Percentiles rank a stretch among this genome's conserved stretches.
These are phyloP conservation scores for Dioscorea dumetorum DNA, from an alignment of 106 monocot genomes.

Conservation along the genomic window DNA sequence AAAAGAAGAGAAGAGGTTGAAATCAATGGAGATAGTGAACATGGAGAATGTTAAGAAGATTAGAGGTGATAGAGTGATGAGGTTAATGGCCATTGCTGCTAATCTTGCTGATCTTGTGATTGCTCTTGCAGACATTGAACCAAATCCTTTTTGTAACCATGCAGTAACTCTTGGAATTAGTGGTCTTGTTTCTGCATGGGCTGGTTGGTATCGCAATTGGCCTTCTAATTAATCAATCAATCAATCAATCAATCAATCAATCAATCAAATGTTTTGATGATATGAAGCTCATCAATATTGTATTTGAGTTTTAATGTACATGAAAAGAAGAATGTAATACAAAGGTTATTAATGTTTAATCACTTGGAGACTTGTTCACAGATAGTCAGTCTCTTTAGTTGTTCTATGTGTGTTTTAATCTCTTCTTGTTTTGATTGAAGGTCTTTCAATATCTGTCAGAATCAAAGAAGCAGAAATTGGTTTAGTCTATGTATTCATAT, in stretches of 20 bases:
- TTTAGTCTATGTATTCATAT: no score
- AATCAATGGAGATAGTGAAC: constrained; percentile 1
- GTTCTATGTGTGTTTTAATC: constrained; percentile 16
- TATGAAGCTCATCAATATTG: background rate
- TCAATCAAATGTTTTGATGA: no score
- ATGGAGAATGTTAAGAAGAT: constrained; percentile 35
- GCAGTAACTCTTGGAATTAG: constrained; percentile 81
- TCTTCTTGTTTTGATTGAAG: constrained; percentile 28
- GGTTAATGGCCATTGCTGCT: constrained; percentile 81
- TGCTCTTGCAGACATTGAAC: constrained; percentile 75
- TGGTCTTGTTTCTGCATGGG: constrained; percentile 94
- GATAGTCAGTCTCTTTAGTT: constrained; percentile 24
- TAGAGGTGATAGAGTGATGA: constrained; percentile 68
- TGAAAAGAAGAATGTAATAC: no score
- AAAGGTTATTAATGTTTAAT: no score
- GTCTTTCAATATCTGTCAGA: constrained; percentile 19
- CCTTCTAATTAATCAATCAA: constrained; percentile 21
- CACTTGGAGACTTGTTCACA: no score
- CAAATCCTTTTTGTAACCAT: constrained; percentile 85
- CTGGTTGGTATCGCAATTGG: constrained; percentile 98
- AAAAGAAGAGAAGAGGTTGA: constrained; percentile 28
- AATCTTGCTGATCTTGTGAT: constrained; percentile 79
- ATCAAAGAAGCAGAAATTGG: background rate
- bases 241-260: no score
- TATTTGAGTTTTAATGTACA: background rate